Evolutionary conservation across 257 asterid genomes (phyloP), one percentile per base, ranked within the genome.

Genomic region (Primulina tabacum): DNA sequence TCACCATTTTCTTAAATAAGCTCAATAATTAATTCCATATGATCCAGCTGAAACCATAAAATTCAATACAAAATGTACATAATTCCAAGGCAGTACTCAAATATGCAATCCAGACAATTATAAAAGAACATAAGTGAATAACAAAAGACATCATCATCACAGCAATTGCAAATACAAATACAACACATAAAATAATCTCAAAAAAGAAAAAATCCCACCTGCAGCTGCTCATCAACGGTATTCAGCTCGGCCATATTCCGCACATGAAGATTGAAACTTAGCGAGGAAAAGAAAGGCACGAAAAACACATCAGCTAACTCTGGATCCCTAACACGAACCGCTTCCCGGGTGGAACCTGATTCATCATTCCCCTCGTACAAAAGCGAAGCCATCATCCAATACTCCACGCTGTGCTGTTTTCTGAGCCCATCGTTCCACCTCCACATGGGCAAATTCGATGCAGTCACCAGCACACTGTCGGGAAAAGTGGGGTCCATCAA

Each of bases 271-370:
- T 87, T 90, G 76, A 89, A 85, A 73, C 99, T 90, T 55, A 90
- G 69, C 0, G 97, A 93, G 43, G 97, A 90, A 77, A 93, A 93
- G 30, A 93, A 93, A 1, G 99, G 99, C 57, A 93, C 95, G 7
- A 90, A 90, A 60, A 93, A 90, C 63, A 82, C 89, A 26, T 90
- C 86, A 43, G 99, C 97, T 0, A 82, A 70, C 5, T 74, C 79
- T 74, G 97, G 96, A 79, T 90, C 95, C 79, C 53, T 71, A 70
- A 89, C 96, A 82, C 99, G 86, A 73, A 93, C 80, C 17, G 87
- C 90, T 78, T 88, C 96, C 38, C 61, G 73, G 18, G 58, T 68
- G 74, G 69, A 30, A 53, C 72, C 82, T 14, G 56, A 69, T 0
- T 68, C 85, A 8, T 60, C 79, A 37, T 52, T 57, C 4, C 70